Conservation (phyloP, 73 alveolate genomes). For the Paramecium sexaurelia region DNA sequence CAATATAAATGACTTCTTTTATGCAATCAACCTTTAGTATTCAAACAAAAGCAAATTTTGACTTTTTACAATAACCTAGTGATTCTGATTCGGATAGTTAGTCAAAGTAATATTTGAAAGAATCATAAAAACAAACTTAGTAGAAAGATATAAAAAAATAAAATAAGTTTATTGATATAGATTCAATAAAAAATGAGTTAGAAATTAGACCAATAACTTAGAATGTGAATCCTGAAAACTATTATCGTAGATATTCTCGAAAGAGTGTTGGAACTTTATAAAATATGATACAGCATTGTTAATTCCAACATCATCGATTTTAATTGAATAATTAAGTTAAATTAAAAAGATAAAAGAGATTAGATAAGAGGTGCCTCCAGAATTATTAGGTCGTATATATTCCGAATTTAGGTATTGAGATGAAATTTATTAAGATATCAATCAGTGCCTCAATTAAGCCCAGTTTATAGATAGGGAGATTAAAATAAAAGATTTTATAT, state of each 20-base stretch:
- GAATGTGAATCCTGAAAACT: background rate
- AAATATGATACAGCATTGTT: too few relatives aligned
- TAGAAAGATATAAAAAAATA: background rate
- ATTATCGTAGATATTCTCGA: background rate
- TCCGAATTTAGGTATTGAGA: constrained; percentile 12
- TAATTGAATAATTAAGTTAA: constrained; percentile 10
- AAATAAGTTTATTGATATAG: constrained; percentile 4
- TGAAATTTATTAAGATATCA: background rate
- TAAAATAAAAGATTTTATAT: background rate
- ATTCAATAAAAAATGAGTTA: background rate
- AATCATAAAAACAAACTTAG: background rate
- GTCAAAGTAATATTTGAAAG: background rate
- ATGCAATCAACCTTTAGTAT: background rate
- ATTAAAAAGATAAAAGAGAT: background rate
- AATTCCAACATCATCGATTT: background rate
- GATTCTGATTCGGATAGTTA: background rate
- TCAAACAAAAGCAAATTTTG: background rate
- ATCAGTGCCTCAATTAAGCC: background rate
- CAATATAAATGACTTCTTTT: background rate
- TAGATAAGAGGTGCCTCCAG: constrained; percentile 20
- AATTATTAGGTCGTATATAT: background rate
- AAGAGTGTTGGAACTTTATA: background rate
- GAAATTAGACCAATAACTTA: background rate
- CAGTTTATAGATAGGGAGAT: constrained; percentile 38
- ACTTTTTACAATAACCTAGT: background rate